Conservation (phyloP, 495 filamentous ascomycete genomes). For the Trypethelium eluteriae region DNA sequence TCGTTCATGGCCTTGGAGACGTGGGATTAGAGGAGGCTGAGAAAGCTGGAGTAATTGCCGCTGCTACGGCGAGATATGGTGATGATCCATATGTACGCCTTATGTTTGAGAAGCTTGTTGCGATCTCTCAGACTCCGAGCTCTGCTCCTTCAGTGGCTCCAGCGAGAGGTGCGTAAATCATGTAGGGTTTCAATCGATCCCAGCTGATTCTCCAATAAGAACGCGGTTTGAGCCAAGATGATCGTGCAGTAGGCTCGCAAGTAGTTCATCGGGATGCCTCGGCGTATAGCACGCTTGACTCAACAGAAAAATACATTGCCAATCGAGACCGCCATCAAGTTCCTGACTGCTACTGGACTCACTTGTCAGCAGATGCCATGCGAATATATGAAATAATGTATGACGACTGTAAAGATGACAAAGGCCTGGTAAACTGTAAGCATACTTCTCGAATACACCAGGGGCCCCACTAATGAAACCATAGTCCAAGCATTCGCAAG, state of each 20-base stretch:
- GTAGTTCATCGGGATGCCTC: not conserved
- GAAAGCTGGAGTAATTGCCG: not conserved
- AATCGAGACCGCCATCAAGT: constrained; percentile 10
- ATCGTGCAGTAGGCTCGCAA: not conserved
- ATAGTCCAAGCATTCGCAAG: constrained; percentile 2
- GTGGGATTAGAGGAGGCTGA: constrained; percentile 14
- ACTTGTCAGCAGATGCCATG: constrained; percentile 2
- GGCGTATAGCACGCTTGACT: constrained; percentile 10
- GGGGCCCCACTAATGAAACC: not conserved
- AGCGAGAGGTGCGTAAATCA: not conserved
- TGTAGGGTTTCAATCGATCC: too few relatives aligned
- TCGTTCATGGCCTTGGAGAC: not conserved
- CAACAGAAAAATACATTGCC: constrained; percentile 3
- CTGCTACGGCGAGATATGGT: constrained; percentile 10
- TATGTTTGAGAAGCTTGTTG: not conserved
- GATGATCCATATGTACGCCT: constrained; percentile 4
- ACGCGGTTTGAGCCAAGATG: not conserved
- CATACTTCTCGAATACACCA: too few relatives aligned
- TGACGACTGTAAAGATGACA: not conserved
- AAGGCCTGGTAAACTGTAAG: constrained; percentile 11
- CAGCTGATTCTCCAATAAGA: not conserved
- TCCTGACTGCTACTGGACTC: constrained; percentile 12
- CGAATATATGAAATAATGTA: constrained; percentile 12
- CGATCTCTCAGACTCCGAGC: not conserved
- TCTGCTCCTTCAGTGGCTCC: not conserved